These are phyloP conservation scores for Calonectria hongkongensis DNA, from an alignment of 2,329 filamentous ascomycete species.

Conservation along the genomic window DNA sequence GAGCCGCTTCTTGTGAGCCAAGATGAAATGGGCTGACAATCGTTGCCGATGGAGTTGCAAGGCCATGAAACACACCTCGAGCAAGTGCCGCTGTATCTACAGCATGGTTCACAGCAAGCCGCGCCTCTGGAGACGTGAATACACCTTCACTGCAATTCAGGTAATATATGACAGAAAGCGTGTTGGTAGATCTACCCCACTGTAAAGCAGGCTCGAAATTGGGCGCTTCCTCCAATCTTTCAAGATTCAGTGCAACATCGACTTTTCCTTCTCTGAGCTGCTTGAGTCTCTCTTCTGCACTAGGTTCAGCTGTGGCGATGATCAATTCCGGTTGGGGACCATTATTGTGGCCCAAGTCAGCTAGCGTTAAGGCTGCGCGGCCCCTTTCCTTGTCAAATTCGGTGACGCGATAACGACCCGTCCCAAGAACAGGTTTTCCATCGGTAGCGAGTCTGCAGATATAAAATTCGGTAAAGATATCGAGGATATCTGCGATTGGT, in stretches of 20 bases:
- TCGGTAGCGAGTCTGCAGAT: constrained; percentile 12
- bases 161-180: constrained; percentile 24
- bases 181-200: constrained; percentile 21
- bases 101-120: neutral
- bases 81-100: neutral
- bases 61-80: neutral
- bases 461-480: constrained; percentile 24
- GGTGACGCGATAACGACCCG: constrained; percentile 3
- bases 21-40: constrained; percentile 13
- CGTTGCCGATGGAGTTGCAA: constrained; percentile 1
- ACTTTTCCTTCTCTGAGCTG: constrained; percentile 1
- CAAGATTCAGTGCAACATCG: constrained; percentile 27
- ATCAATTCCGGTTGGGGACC: neutral
- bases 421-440: constrained; percentile 16
- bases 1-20: neutral
- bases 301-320: constrained; percentile 4
- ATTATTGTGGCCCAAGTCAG: neutral
- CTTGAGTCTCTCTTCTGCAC: constrained; percentile 19
- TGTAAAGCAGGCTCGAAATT: constrained; percentile 5
- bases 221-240: neutral
- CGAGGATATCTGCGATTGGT: constrained; percentile 16
- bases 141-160: constrained; percentile 15
- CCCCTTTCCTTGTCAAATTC: constrained; percentile 17
- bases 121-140: neutral
- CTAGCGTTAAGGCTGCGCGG: neutral